Base-by-base conservation (phyloP, 108 stramenopile species). In the Skeletonema potamos region DNA sequence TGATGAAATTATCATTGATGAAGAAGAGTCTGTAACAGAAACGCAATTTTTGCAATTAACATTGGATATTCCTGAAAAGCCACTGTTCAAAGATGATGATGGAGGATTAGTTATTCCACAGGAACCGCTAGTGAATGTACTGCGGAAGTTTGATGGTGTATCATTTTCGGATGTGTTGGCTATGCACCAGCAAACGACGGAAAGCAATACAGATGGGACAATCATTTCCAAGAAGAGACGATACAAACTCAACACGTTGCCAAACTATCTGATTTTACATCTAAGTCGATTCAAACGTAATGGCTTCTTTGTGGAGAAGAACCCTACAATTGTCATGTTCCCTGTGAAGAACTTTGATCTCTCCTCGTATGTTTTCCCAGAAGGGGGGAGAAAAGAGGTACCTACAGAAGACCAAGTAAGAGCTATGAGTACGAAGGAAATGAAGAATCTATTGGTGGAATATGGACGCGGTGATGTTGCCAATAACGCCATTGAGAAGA, bases 61-160 rank as follows among this genome's bases (percentile, higher is more conserved):
- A 20, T 68, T 99, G 22, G 97, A 99, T 64, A 97, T 99, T 41
- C 98, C 99, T 1, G 92, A 97, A 60, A 97, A 97, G 79, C 99
- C 99, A 27, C 70, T 99, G 27, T 99, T 99, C 74, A 96, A 96
- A 62, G 95, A 98, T 69, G 96, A 92, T 27, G 91, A 95, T 58
- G 98, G 98, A 28, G 96, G 97, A 29, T 68, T 96, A 46, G 95
- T 99, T 28, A 98, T 99, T 75, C 98, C 99, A 48, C 98, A 99
- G 73, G 94, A 98, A 61, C 97, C 98, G 1, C 80, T 99, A 15
- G 95, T 93, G 13, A 85, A 81, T 57, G 91, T 97, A 0, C 67
- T 99, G 65, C 80, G 85, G 17, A 99, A 99, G 77, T 98, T 96
- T 79, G 96, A 98, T 71, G 98, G 98, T 11, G 61, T 90, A 3